These are phyloP conservation scores for Pestalotiopsis sp. DNA, from an alignment of 2,329 filamentous ascomycete species.

Conservation along the genomic window DNA sequence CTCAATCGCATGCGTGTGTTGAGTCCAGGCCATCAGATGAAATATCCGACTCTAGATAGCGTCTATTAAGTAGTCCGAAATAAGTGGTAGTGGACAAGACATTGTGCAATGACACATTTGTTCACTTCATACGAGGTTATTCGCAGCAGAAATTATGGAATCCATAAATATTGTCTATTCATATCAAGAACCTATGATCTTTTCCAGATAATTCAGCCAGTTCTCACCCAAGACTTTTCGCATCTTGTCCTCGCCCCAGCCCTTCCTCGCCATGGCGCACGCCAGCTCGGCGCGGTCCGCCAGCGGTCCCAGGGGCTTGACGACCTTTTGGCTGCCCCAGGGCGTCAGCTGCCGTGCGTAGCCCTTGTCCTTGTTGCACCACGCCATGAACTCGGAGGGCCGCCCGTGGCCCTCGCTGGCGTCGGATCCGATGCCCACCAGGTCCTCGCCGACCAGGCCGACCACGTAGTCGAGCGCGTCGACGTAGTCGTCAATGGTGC, in stretches of 20 bases:
- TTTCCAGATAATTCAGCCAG: conserved; percentile 38
- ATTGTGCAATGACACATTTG: too few relatives aligned
- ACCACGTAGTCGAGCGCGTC: conserved; percentile 40
- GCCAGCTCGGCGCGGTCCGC: conserved; percentile 35
- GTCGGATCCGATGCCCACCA: conserved; percentile 39
- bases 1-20: too few relatives aligned
- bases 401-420: conserved; percentile 39
- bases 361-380: conserved; percentile 43
- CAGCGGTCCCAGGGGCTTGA: conserved; percentile 39
- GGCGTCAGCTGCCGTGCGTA: conserved; percentile 38
- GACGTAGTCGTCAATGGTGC: conserved; percentile 42
- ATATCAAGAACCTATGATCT: conserved; percentile 26
- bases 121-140: not conserved
- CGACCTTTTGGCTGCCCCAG: conserved; percentile 40
- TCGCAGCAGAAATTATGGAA: not conserved
- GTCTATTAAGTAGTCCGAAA: too few relatives aligned
- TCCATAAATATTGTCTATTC: too few relatives aligned
- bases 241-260: conserved; percentile 39
- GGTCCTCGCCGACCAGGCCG: conserved; percentile 34
- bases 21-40: too few relatives aligned
- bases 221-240: conserved; percentile 40
- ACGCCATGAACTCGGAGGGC: conserved; percentile 40
- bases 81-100: too few relatives aligned
- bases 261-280: conserved; percentile 37
- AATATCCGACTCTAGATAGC: too few relatives aligned